These are phyloP conservation scores for Favolaschia claudopus DNA, from an alignment of 768 basidiomycete genomes.

Conservation along the genomic window DNA sequence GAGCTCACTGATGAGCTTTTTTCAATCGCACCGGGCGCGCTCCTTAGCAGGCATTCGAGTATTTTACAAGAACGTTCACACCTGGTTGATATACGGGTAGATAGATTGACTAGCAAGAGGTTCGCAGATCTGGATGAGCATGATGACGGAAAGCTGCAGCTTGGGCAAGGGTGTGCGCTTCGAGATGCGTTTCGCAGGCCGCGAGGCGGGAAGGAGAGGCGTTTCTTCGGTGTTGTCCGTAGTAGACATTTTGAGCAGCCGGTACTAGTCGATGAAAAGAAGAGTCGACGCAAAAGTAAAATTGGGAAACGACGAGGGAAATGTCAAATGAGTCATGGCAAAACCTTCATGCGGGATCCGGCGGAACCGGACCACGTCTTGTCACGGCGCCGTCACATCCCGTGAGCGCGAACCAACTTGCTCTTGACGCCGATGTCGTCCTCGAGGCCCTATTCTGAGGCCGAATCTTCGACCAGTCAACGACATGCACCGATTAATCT, in stretches of 20 bases:
- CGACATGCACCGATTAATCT: background rate
- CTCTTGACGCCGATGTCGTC: background rate
- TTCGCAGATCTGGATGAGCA: slow-evolving; percentile 61
- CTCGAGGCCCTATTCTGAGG: background rate
- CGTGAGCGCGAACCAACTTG: background rate
- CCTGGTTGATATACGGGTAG: slow-evolving; percentile 70
- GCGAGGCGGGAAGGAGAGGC: slow-evolving; percentile 36
- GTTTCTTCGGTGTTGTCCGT: slow-evolving; percentile 48
- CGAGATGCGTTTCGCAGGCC: slow-evolving; percentile 16
- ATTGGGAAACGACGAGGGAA: too few species aligned
- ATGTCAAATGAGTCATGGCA: too few species aligned
- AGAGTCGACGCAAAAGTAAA: too few species aligned
- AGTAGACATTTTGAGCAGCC: too few species aligned
- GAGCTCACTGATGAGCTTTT: slow-evolving; percentile 69
- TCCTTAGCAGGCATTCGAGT: background rate
- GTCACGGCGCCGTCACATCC: background rate
- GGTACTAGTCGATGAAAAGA: too few species aligned
- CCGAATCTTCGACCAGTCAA: too few species aligned
- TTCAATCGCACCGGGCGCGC: too few species aligned
- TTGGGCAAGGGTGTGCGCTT: slow-evolving; percentile 56
- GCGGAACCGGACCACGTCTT: too few species aligned
- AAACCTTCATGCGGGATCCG: too few species aligned
- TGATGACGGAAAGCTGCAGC: slow-evolving; percentile 54
- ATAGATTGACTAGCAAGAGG: slow-evolving; percentile 64
- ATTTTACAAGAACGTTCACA: slow-evolving; percentile 33